phyloP scores from a whole-genome alignment of 2,329 filamentous ascomycete genomes.

The Hymenoscyphus salicellus region DNA sequence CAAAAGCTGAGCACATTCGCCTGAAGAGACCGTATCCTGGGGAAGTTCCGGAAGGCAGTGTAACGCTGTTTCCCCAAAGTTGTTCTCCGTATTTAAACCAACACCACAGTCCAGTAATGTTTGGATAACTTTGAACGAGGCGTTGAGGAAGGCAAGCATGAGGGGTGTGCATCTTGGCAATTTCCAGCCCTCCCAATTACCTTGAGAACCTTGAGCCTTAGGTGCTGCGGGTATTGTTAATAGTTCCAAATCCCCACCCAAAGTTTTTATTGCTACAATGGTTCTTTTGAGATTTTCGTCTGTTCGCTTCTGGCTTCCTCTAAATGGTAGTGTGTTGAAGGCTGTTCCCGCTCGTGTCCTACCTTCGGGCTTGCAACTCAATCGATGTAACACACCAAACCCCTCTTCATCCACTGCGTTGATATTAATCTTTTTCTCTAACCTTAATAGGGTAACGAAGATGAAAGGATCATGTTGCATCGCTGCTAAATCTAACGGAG shows the following conservation, averaged over 20 bases:
- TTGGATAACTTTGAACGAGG: background rate
- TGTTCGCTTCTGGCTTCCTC: background rate
- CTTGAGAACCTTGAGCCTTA: background rate
- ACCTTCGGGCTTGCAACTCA: background rate
- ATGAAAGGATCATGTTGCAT: constrained; percentile 3
- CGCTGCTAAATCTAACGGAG: background rate
- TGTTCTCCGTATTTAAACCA: background rate
- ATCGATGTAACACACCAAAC: background rate
- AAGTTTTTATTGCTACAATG: background rate
- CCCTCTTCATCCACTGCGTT: background rate
- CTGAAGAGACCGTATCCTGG: background rate
- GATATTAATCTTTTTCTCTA: background rate
- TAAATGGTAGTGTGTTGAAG: background rate
- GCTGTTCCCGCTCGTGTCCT: background rate
- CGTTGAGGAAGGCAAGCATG: background rate
- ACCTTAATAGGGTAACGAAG: background rate
- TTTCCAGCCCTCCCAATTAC: background rate
- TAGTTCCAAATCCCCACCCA: constrained; percentile 1
- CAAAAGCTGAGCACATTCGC: background rate
- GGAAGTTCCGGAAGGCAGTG: background rate
- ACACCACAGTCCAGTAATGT: background rate
- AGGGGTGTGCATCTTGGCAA: background rate
- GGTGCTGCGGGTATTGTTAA: background rate
- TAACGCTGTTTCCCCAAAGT: background rate
- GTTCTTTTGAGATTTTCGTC: background rate